These are phyloP conservation scores for Pneumocystis wakefieldiae DNA, from an alignment of 1,139 yeast genomes.

Conservation along the genomic window DNA sequence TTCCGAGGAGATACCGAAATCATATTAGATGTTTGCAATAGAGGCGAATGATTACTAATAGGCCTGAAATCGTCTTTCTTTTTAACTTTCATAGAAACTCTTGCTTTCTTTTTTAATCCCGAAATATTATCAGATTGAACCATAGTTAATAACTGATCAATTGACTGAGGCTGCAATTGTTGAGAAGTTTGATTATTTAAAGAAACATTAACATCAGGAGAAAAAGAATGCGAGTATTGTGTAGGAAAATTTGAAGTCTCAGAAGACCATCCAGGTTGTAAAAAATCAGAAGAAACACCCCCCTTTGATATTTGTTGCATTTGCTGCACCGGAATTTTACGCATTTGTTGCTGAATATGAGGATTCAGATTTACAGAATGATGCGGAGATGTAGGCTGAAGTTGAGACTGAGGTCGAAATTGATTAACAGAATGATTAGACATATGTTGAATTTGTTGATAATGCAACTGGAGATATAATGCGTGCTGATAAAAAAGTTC, in stretches of 20 bases:
- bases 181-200: neutral
- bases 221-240: neutral
- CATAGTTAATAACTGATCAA: neutral
- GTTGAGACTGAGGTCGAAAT: neutral
- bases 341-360: neutral
- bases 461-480: neutral
- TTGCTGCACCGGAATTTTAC: neutral
- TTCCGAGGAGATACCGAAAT: neutral
- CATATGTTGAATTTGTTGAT: neutral
- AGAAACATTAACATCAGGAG: neutral
- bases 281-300: neutral
- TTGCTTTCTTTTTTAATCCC: neutral
- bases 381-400: neutral
- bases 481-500: neutral
- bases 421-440: neutral
- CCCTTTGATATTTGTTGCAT: neutral
- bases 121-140: neutral
- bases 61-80: neutral
- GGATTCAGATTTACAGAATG: neutral
- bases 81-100: neutral
- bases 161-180: neutral
- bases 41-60: neutral
- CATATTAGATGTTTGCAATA: neutral
- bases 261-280: neutral
- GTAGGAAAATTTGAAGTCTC: neutral